These are phyloP conservation scores for Kodamaea nitidulidarum DNA, from an alignment of 805 yeast genomes.

Conservation along the genomic window DNA sequence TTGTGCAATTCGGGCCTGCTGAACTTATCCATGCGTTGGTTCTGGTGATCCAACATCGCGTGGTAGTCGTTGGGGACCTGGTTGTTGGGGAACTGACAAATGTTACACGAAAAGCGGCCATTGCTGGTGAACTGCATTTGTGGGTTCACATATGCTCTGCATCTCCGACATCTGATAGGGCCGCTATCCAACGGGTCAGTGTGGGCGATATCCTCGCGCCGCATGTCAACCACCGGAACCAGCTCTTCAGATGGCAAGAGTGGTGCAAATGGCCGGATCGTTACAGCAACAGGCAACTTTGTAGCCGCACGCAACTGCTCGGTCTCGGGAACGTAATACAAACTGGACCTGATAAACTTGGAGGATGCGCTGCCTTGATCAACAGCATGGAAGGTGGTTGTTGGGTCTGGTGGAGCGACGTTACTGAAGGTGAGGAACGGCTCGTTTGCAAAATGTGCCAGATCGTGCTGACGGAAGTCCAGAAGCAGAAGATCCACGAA, in stretches of 20 bases:
- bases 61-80: conserved; percentile 63
- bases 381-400: conserved; percentile 59
- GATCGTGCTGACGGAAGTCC: conserved; percentile 17
- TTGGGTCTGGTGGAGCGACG: conserved; percentile 79
- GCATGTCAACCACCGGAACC: conserved; percentile 67
- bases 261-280: conserved; percentile 83
- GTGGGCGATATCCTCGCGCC: conserved; percentile 17
- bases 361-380: conserved; percentile 90
- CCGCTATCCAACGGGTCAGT: conserved; percentile 39
- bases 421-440: conserved; percentile 70
- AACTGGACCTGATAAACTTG: conserved; percentile 67
- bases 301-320: conserved; percentile 67
- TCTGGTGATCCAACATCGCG: conserved; percentile 57
- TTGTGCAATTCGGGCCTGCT: conserved; percentile 70
- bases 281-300: conserved; percentile 74
- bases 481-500: conserved; percentile 10
- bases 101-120: conserved; percentile 71
- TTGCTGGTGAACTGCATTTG: conserved; percentile 64
- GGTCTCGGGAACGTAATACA: conserved; percentile 78
- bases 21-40: conserved; percentile 58
- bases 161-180: conserved; percentile 87
- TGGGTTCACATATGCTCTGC: conserved; percentile 88
- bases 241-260: conserved; percentile 44
- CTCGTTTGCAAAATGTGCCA: conserved; percentile 10
- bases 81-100: conserved; percentile 73